Conservation (phyloP, 805 yeast species). For the Starmerella vitae region DNA sequence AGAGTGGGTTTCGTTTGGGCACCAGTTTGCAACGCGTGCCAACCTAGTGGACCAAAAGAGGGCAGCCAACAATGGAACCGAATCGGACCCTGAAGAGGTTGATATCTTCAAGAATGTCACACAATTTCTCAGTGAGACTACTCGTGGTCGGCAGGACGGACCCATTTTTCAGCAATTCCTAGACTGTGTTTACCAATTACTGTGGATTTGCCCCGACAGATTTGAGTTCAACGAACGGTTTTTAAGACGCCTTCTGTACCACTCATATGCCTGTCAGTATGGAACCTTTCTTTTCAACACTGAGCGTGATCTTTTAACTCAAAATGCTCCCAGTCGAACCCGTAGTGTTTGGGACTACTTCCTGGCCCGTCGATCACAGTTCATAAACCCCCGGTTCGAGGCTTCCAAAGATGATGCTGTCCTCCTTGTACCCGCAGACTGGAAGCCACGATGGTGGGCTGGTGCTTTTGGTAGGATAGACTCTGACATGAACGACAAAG, state of each 20-base stretch:
- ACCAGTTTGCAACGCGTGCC: constrained; percentile 62
- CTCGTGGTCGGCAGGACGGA: constrained; percentile 39
- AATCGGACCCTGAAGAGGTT: constrained; percentile 19
- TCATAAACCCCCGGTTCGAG: constrained; percentile 39
- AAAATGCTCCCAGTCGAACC: constrained; percentile 37
- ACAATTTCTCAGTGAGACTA: constrained; percentile 22
- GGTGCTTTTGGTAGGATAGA: constrained; percentile 68
- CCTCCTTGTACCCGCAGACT: constrained; percentile 9
- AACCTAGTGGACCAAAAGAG: constrained; percentile 5
- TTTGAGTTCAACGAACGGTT: constrained; percentile 88
- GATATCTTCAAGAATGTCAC: constrained; percentile 38
- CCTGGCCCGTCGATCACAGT: constrained; percentile 57
- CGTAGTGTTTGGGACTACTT: constrained; percentile 91
- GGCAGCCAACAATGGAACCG: not conserved
- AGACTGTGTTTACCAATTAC: constrained; percentile 74
- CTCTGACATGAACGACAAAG: constrained; percentile 43
- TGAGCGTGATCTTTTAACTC: constrained; percentile 47
- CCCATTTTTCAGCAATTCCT: constrained; percentile 91
- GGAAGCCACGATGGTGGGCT: constrained; percentile 60
- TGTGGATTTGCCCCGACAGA: constrained; percentile 50
- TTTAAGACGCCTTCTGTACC: constrained; percentile 70
- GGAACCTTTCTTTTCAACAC: constrained; percentile 75
- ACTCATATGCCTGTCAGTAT: constrained; percentile 84
- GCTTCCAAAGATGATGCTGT: constrained; percentile 13
- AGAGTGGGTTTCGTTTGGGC: constrained; percentile 94